phyloP scores from a whole-genome alignment of 192 early-diverging fungal species.

The Backusella tarrabulga region DNA sequence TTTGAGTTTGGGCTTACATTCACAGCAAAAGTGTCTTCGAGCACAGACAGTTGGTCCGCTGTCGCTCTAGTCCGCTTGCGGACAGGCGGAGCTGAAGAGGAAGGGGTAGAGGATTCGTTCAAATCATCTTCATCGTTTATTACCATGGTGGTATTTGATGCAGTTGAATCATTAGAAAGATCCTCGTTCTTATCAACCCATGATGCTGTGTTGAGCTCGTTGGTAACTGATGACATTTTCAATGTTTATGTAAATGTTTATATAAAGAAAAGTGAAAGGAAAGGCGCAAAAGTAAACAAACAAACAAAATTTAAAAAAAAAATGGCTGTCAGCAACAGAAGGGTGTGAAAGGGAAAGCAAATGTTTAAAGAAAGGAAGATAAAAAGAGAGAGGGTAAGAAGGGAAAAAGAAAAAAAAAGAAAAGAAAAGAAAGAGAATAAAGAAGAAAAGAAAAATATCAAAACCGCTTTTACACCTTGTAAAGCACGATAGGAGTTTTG shows the following conservation, averaged over 20 bases:
- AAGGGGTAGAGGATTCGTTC: not conserved
- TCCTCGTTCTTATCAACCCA: not conserved
- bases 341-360: not conserved
- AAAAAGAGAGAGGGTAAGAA: not conserved
- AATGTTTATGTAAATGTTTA: not conserved
- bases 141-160: not conserved
- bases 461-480: conserved; percentile 1
- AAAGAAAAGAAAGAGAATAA: conserved; percentile 4
- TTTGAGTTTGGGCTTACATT: conserved; percentile 65
- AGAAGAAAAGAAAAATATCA: not conserved
- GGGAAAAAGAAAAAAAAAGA: not conserved
- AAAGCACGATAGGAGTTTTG: conserved; percentile 7
- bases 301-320: not conserved
- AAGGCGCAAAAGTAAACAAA: not conserved
- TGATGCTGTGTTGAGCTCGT: not conserved
- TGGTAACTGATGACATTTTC: not conserved
- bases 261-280: not conserved
- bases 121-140: not conserved
- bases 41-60: conserved; percentile 55
- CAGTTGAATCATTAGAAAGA: not conserved
- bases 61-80: conserved; percentile 61
- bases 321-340: not conserved
- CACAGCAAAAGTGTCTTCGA: conserved; percentile 64
- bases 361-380: not conserved
- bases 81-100: conserved; percentile 7